Conservation (phyloP, 306 rosid genomes). For the Castanospermum australe region DNA sequence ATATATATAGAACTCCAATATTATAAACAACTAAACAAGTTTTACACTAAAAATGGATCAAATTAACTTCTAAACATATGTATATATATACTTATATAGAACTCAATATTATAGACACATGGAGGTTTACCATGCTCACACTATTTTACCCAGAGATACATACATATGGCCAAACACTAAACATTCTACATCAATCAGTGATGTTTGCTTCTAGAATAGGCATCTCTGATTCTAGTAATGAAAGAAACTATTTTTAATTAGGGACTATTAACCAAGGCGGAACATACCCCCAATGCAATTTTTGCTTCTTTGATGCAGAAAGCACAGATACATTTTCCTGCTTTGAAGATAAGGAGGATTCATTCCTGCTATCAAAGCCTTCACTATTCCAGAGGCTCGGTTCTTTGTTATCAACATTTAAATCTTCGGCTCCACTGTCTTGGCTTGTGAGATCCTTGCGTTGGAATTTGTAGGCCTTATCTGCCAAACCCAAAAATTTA, state of each 20-base stretch:
- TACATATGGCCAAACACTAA: neutral
- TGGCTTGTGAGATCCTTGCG: conserved; percentile 7
- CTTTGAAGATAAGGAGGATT: conserved; percentile 2
- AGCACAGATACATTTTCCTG: conserved; percentile 18
- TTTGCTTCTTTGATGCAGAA: conserved; percentile 49
- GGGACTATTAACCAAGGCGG: neutral
- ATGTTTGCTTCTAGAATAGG: neutral
- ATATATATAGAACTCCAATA: neutral
- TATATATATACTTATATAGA: neutral
- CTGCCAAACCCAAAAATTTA: conserved; percentile 26
- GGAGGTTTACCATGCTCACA: neutral
- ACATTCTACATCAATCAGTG: neutral
- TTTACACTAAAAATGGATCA: too few relatives aligned
- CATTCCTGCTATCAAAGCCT: conserved; percentile 16
- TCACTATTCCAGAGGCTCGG: conserved; percentile 2
- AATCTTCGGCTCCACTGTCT: conserved; percentile 29
- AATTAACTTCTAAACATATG: too few relatives aligned
- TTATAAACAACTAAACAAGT: too few relatives aligned
- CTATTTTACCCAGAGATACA: neutral
- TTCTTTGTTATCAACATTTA: conserved; percentile 30
- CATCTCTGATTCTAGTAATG: neutral
- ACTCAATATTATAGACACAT: neutral
- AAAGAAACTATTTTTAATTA: neutral
- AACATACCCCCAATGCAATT: conserved; percentile 81
- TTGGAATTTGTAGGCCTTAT: conserved; percentile 28